Percentiles rank a stretch among this genome's conserved stretches.
phyloP scores from a whole-genome alignment of 164 flowering plant species.

The Paratinospora sagittata region DNA sequence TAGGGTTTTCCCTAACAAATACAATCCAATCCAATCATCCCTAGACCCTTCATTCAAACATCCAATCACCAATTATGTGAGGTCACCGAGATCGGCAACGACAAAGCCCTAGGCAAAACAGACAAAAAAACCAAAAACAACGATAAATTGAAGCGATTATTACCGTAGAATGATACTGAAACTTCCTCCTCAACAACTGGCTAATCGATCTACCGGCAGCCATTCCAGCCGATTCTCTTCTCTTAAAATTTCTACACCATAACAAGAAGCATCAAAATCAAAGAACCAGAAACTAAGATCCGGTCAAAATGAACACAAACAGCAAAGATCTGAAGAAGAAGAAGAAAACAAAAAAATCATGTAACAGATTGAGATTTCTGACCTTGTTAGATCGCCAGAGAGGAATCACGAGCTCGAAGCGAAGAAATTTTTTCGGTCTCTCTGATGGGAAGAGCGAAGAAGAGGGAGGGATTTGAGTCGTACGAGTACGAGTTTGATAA shows the following conservation, averaged over 20 bases:
- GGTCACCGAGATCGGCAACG: not conserved
- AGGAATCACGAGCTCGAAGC: not conserved
- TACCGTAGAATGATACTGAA: constrained; percentile 21
- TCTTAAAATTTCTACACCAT: not conserved
- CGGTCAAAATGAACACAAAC: not conserved
- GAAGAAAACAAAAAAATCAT: not conserved
- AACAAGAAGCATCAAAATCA: not conserved
- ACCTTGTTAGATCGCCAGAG: not conserved
- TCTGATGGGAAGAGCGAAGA: not conserved
- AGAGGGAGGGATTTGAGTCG: not conserved
- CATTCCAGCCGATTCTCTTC: constrained; percentile 10
- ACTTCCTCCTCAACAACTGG: constrained; percentile 22
- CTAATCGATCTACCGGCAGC: constrained; percentile 28
- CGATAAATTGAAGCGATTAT: not conserved
- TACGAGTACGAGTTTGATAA: too few relatives aligned
- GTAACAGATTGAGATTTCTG: not conserved
- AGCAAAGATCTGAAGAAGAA: not conserved
- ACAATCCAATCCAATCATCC: not conserved
- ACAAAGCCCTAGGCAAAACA: not conserved
- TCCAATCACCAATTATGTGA: not conserved
- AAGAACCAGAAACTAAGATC: not conserved
- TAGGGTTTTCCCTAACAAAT: not conserved
- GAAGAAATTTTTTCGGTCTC: too few relatives aligned
- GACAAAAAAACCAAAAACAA: not conserved
- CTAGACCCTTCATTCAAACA: not conserved